Evolutionary conservation across 257 asterid genomes (phyloP), one percentile per base, ranked within the genome.

Genomic region (Nicotiana undulata): DNA sequence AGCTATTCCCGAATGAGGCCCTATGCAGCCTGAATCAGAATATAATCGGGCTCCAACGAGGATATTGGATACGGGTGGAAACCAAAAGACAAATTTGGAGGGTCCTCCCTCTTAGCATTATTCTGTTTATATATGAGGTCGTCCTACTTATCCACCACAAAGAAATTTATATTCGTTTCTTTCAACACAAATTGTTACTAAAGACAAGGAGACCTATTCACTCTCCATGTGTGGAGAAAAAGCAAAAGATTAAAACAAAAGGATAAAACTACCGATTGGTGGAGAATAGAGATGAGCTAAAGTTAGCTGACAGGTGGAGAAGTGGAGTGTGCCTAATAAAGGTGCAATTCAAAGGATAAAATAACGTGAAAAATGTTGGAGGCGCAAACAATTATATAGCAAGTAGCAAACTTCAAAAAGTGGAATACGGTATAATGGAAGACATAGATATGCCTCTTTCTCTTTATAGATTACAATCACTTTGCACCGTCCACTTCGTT

Each of bases 171-270:
- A 31, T 82, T 75, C 44, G 80, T 72, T 80, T 68, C 77, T 68
- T 68, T 20, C 34, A 68, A 2, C 31, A 40, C 20, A 70, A 1
- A 2, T 37, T 44, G 22, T 70, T 70, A 40, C 10, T 12, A 3
- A n/a, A 40, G 58, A 40, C 77, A 12, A 40, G 58, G 17, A 81
- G 77, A 81, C 85, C 86, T 28, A 66, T 46, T 76, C 87, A 74
- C 76, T 70, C 82, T 64, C 85, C 90, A 87, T 82, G 86, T 84
- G 88, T 84, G 88, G 86, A 81, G 72, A 81, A 89, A 85, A 60
- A 66, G 5, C 55, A 56, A 75, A 58, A 31, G 7, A 63, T 24
- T 77, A 31, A 68, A 34, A 49, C 4, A 49, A 49, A 49, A 49
- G 17, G 5, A 4, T 49, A 10, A 49, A 49, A 49, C 15, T 40